Evolutionary conservation across 192 early-diverging fungal species (phyloP).

Genomic region (Coemansia sp.): DNA sequence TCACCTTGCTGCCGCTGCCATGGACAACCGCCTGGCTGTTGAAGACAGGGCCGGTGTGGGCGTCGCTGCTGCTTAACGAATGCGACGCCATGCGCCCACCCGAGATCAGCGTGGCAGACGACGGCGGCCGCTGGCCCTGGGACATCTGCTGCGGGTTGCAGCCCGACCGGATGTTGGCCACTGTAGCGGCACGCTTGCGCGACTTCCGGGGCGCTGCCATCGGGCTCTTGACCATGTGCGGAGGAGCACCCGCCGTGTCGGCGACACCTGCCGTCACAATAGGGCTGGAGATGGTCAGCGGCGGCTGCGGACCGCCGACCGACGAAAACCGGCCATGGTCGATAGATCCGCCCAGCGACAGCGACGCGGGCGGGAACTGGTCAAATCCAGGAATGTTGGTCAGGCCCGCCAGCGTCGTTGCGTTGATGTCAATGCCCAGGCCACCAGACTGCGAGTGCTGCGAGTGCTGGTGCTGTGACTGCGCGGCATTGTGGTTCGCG

Average conservation of each 20-base stretch:
- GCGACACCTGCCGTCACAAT: slow-evolving; percentile 6
- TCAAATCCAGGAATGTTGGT: slow-evolving; percentile 31
- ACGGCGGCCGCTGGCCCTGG: slow-evolving; percentile 6
- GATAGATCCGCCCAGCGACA: slow-evolving; percentile 7
- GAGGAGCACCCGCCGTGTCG: not conserved
- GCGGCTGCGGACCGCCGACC: not conserved
- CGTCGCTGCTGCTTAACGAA: slow-evolving; percentile 1
- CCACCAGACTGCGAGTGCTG: slow-evolving; percentile 1
- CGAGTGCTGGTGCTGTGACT: not conserved
- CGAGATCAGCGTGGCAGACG: slow-evolving; percentile 3
- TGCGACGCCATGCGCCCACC: not conserved
- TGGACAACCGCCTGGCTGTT: slow-evolving; percentile 48
- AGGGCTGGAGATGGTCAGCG: slow-evolving; percentile 3
- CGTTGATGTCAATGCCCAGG: slow-evolving; percentile 27
- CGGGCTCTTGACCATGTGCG: slow-evolving; percentile 19
- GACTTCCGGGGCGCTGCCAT: slow-evolving; percentile 10
- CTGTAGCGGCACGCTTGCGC: slow-evolving; percentile 45
- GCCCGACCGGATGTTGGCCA: slow-evolving; percentile 22
- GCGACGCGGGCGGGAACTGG: slow-evolving; percentile 16
- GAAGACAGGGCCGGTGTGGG: slow-evolving; percentile 19
- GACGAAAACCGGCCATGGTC: slow-evolving; percentile 13
- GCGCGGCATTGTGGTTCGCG: not conserved
- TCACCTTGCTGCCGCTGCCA: slow-evolving; percentile 48
- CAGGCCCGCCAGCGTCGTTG: slow-evolving; percentile 28
- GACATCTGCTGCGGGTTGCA: not conserved